Base-by-base conservation (phyloP, 2,329 filamentous ascomycete species). In the Pseudocercospora pini-densiflorae region DNA sequence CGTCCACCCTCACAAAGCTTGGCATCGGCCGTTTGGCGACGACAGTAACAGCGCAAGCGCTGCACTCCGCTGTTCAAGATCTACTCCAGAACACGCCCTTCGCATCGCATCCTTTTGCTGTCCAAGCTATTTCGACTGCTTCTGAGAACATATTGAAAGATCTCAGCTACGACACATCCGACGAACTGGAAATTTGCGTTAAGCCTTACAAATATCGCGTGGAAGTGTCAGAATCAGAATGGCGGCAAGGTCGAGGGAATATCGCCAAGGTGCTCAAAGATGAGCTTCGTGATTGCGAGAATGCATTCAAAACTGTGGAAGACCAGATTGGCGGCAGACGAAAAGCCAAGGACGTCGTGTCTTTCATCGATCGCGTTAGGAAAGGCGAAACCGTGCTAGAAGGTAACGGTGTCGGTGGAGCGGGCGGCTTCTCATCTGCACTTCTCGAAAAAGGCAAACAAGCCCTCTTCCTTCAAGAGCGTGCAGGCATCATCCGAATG, bases 121-220 rank as follows among this genome's bases (percentile, higher is more conserved):
- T 92, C 40, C 89, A 95, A 78, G 92, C 93, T n/a, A 98, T 99
- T 71, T 91, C 70, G 9, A 93, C 97, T 73, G 94, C 95, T 0
- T 93, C 93, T 1, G 91, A 92, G 0, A 91, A 89, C 27, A 98
- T 99, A 61, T 82, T 99, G 12, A 95, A 95, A 71, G 95, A 99
- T 75, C 87, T 94, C 14, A 97, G 97, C 70, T 98, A 97, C 81
- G 95, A 94, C 79, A 99, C 96, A 0, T 95, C 92, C 69, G 96
- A 99, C 75, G 95, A 98, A 80, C 92, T 99, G 0, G 95, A 99
- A 79, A 98, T 98, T 77, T 99, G 94, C 77, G 96, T 99, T 80
- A 99, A 99, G 79, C 95, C 96, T 0, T 99, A 94, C 84, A 99
- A 99, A 78, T 98, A 94, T 72, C 93, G 97, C 69, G 97, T 99